phyloP scores from a whole-genome alignment of 179 eudicot species.

The Silene noctiflora region DNA sequence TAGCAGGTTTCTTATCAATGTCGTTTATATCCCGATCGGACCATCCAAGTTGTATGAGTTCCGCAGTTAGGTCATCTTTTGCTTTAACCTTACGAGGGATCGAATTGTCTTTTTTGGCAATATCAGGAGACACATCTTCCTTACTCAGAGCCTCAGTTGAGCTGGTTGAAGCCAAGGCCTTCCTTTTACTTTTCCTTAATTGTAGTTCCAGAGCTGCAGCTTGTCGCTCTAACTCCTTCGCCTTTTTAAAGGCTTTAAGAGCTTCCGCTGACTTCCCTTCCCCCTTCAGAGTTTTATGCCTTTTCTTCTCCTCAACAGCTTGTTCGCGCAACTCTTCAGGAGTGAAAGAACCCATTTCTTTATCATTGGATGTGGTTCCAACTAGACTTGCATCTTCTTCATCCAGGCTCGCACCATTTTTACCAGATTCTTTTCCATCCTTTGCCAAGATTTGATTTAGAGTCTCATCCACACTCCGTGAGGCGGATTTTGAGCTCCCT shows the following conservation, averaged over 20 bases:
- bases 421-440: slow-evolving; percentile 42
- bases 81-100: slow-evolving; percentile 42
- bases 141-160: slow-evolving; percentile 34
- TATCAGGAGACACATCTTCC: slow-evolving; percentile 33
- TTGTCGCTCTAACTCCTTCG: slow-evolving; percentile 90
- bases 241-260: slow-evolving; percentile 75
- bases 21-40: slow-evolving; percentile 73
- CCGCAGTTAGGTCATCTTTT: slow-evolving; percentile 73
- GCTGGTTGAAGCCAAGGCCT: slow-evolving; percentile 50
- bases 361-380: slow-evolving; percentile 32
- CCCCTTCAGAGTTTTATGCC: slow-evolving; percentile 62
- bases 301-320: slow-evolving; percentile 75
- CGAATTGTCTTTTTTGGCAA: slow-evolving; percentile 29
- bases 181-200: slow-evolving; percentile 66
- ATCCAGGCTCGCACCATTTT: slow-evolving; percentile 26
- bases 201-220: slow-evolving; percentile 73
- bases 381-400: slow-evolving; percentile 44
- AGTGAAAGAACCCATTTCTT: slow-evolving; percentile 39
- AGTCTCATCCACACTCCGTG: slow-evolving; percentile 60
- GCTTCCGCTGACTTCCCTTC: slow-evolving; percentile 91
- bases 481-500: slow-evolving; percentile 59
- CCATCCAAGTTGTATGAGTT: slow-evolving; percentile 89
- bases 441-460: slow-evolving; percentile 51
- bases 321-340: slow-evolving; percentile 88
- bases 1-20: slow-evolving; percentile 57